Evolutionary conservation across 169 alveolate species (phyloP).

Genomic region (Cryptosporidium muris): DNA sequence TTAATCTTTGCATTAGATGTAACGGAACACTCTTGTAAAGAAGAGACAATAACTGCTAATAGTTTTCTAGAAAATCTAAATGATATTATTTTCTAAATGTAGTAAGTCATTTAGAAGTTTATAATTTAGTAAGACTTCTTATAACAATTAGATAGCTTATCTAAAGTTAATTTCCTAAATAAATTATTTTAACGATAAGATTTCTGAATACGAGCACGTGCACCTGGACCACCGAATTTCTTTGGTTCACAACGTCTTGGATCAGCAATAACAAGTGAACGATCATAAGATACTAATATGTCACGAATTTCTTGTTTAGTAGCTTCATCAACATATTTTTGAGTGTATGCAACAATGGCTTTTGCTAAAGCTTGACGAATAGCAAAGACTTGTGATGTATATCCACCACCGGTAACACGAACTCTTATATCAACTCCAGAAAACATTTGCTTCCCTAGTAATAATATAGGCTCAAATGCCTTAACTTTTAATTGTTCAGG

Average conservation of each 20-base stretch:
- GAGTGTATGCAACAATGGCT: slow-evolving; percentile 97
- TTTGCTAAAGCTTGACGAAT: slow-evolving; percentile 97
- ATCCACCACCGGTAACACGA: slow-evolving; percentile 99
- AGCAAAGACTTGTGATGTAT: slow-evolving; percentile 95
- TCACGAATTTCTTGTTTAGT: slow-evolving; percentile 93
- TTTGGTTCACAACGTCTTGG: slow-evolving; percentile 99
- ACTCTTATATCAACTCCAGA: slow-evolving; percentile 94
- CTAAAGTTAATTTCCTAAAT: neutral
- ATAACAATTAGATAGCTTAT: neutral
- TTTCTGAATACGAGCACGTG: slow-evolving; percentile 98
- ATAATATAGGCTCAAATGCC: slow-evolving; percentile 96
- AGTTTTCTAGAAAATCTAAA: slow-evolving; percentile 43
- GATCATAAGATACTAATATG: slow-evolving; percentile 96
- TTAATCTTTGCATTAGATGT: slow-evolving; percentile 52
- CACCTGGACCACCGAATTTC: slow-evolving; percentile 99
- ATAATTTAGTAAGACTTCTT: neutral
- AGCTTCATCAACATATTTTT: slow-evolving; percentile 95
- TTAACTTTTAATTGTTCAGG: slow-evolving; percentile 94
- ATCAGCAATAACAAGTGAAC: slow-evolving; percentile 98
- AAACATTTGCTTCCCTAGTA: slow-evolving; percentile 94
- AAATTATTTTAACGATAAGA: slow-evolving; percentile 92
- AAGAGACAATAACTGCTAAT: slow-evolving; percentile 5
- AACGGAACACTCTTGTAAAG: slow-evolving; percentile 21
- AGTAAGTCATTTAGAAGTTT: neutral
- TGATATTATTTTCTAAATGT: slow-evolving; percentile 14